Conservation (phyloP, 2,329 filamentous ascomycete genomes). For the Tolypocladium ophioglossoides region DNA sequence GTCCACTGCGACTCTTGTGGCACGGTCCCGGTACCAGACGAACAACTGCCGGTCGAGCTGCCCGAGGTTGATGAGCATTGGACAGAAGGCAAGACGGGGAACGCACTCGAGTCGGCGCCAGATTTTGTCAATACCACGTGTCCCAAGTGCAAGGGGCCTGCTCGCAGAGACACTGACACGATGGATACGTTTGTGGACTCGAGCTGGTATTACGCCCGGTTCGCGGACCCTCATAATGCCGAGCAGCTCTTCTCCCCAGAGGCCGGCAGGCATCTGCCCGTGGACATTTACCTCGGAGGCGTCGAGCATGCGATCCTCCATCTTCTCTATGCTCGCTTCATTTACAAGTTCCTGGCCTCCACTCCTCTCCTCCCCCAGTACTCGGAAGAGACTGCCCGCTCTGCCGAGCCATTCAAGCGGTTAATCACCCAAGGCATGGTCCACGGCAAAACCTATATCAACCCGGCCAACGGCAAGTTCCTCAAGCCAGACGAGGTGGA, state of each 20-base stretch:
- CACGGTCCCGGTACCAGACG: constrained; percentile 63
- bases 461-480: constrained; percentile 66
- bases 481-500: constrained; percentile 68
- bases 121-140: constrained; percentile 69
- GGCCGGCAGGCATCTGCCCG: constrained; percentile 52
- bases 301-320: constrained; percentile 88
- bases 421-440: constrained; percentile 90
- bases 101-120: constrained; percentile 60
- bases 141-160: constrained; percentile 59
- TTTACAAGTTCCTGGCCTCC: constrained; percentile 72
- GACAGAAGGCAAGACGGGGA: constrained; percentile 59
- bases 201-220: constrained; percentile 86
- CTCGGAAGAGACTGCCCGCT: constrained; percentile 17
- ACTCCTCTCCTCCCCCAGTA: constrained; percentile 35
- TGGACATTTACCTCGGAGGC: constrained; percentile 82
- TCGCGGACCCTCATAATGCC: constrained; percentile 59
- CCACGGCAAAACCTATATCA: constrained; percentile 71
- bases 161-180: constrained; percentile 79
- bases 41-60: constrained; percentile 66
- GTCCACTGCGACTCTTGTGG: constrained; percentile 72
- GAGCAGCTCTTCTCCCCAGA: constrained; percentile 50
- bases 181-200: constrained; percentile 97
- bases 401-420: constrained; percentile 68
- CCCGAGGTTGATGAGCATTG: constrained; percentile 60
- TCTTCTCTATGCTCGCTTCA: constrained; percentile 79